phyloP scores from a whole-genome alignment of 1,139 yeast species.

The Zygoascus meyerae region DNA sequence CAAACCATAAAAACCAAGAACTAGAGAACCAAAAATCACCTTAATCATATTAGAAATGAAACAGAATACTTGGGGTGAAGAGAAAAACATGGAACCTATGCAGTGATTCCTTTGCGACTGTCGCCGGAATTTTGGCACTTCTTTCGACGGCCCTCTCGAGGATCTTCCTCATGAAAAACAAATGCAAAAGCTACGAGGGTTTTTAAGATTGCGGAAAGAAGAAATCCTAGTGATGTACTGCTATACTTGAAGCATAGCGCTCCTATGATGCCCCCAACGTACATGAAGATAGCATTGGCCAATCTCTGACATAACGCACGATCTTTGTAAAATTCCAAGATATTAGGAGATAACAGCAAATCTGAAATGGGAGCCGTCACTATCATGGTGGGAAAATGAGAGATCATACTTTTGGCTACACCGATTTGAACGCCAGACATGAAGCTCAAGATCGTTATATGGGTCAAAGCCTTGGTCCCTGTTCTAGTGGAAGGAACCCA shows the following conservation, averaged over 20 bases:
- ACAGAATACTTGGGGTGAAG: neutral
- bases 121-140: too few species aligned
- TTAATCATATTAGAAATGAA: neutral
- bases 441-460: constrained; percentile 3
- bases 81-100: neutral
- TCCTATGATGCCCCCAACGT: constrained; percentile 9
- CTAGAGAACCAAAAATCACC: neutral
- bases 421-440: constrained; percentile 10
- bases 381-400: constrained; percentile 11
- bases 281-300: constrained; percentile 3
- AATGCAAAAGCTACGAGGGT: neutral
- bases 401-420: constrained; percentile 7
- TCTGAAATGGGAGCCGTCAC: constrained; percentile 10
- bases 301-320: constrained; percentile 7
- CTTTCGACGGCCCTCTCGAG: constrained; percentile 1
- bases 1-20: too few species aligned
- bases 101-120: too few species aligned
- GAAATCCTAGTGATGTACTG: neutral
- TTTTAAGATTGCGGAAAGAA: constrained; percentile 1
- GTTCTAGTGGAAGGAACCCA: constrained; percentile 3
- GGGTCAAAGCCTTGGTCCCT: constrained; percentile 3
- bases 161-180: constrained; percentile 1
- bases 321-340: constrained; percentile 6
- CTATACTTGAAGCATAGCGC: constrained; percentile 5
- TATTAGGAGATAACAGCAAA: constrained; percentile 4